Evolutionary conservation across 2,329 filamentous ascomycete species (phyloP), one percentile per base, ranked within the genome.

Genomic region (Trichoderma aggressivum): DNA sequence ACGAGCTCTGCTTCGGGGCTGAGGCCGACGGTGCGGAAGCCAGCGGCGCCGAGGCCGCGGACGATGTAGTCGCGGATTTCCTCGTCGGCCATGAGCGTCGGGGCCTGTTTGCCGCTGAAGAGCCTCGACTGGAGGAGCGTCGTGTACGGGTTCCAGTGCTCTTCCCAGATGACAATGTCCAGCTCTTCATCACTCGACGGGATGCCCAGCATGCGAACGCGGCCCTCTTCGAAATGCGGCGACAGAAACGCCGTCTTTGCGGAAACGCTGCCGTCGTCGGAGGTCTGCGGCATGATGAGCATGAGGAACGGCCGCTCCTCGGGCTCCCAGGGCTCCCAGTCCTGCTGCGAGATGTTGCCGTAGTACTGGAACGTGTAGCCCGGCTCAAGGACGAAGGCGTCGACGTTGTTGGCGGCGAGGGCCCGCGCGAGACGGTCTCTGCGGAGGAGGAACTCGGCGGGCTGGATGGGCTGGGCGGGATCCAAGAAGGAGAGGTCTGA

Each of bases 241-340:
- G 86, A 84, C 0, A 91, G 80, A 73, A 89, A 90, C 0, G 84
- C 86, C 1, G 87, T 90, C 74, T 84, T 87, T 3, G 88, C 87
- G 3, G 80, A 80, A 34, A 88, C 75, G 0, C 77, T 73, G 7
- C 84, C 86, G 8, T 80, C 78, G 1, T 75, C 65, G 1, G 76
- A 73, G n/a, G 78, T 76, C 39, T 80, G 73, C 0, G 89, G 88
- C 43, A 86, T 79, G 12, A 91, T 82, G 21, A 90, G 75, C 87
- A 91, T 90, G 26, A 91, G 77, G 71, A 91, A 90, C 0, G 89
- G 89, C 1, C 88, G 83, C 75, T 90, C 88, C 75, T 90, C 88
- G 0, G 88, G 88, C 81, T 90, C 88, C 88, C 88, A 90, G 0
- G 86, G 85, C 73, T 91, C 88, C 89, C 88, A 90, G 72, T 90